A percentile compares a stretch with the other conserved stretches of the same genome.
Conservation (phyloP, 768 basidiomycete genomes). For the Leccinellum rugosiceps region DNA sequence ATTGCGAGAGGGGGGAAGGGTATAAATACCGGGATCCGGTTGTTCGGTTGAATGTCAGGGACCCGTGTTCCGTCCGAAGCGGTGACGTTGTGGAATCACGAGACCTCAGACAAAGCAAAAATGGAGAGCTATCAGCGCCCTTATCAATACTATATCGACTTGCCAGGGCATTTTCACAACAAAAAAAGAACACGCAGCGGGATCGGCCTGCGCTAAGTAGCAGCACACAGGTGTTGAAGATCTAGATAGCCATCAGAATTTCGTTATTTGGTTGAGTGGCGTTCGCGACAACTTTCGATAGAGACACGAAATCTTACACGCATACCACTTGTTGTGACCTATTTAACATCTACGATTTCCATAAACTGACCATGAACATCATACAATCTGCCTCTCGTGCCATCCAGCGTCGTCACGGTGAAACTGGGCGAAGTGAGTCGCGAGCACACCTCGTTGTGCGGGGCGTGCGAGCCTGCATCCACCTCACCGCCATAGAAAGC, state of each 20-base stretch:
- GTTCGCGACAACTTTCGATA: too few relatives aligned
- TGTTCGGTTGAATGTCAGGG: not conserved
- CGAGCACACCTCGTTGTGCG: too few relatives aligned
- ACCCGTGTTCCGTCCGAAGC: conserved; percentile 18
- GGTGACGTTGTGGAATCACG: not conserved
- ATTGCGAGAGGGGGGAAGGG: not conserved
- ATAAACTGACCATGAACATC: too few relatives aligned
- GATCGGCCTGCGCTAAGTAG: not conserved
- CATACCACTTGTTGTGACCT: too few relatives aligned
- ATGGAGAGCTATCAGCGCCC: not conserved
- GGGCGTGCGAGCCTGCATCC: too few relatives aligned
- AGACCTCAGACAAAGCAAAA: not conserved
- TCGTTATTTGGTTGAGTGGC: too few relatives aligned
- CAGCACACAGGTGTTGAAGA: not conserved
- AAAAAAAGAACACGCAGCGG: not conserved
- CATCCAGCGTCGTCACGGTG: too few relatives aligned
- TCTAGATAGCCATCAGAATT: not conserved
- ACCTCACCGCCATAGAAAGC: too few relatives aligned
- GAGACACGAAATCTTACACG: too few relatives aligned
- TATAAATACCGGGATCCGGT: conserved; percentile 8
- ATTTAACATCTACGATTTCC: too few relatives aligned
- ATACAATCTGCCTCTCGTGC: too few relatives aligned
- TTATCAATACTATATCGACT: not conserved
- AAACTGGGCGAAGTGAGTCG: too few relatives aligned
- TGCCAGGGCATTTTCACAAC: not conserved